These are phyloP conservation scores for Tranzscheliella williamsii DNA, from an alignment of 1,284 basidiomycete species.

Conservation along the genomic window DNA sequence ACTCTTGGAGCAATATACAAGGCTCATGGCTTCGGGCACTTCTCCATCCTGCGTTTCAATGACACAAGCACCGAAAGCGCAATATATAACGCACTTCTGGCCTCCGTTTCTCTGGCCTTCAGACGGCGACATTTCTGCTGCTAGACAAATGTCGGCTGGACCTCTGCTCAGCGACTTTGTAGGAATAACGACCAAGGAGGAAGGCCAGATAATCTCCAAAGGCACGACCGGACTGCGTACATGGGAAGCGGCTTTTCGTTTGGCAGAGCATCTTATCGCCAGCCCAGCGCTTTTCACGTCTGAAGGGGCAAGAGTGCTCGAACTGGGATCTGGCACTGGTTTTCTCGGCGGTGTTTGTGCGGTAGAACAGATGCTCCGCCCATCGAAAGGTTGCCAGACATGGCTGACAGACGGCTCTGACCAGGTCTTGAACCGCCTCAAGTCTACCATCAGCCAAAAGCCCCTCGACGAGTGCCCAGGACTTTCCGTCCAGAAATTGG, in stretches of 20 bases:
- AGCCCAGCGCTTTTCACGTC: slow-evolving; percentile 10
- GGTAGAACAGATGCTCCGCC: not conserved
- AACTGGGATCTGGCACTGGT: slow-evolving; percentile 43
- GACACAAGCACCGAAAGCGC: slow-evolving; percentile 10
- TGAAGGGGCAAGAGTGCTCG: slow-evolving; percentile 23
- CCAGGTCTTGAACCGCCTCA: slow-evolving; percentile 21
- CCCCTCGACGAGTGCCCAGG: slow-evolving; percentile 1
- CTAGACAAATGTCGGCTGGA: too few species aligned
- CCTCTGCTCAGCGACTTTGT: too few species aligned
- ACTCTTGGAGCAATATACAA: slow-evolving; percentile 30
- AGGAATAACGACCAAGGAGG: slow-evolving; percentile 25
- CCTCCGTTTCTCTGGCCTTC: too few species aligned
- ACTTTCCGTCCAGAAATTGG: slow-evolving; percentile 16
- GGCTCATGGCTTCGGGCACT: slow-evolving; percentile 12
- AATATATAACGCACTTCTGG: slow-evolving; percentile 30
- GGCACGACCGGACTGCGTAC: slow-evolving; percentile 40
- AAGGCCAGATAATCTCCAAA: slow-evolving; percentile 30
- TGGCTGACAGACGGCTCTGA: slow-evolving; percentile 37
- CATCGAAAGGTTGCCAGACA: not conserved
- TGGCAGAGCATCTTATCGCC: slow-evolving; percentile 26
- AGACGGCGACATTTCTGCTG: too few species aligned
- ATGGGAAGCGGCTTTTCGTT: slow-evolving; percentile 38
- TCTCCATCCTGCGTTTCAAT: not conserved
- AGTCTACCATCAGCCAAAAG: slow-evolving; percentile 20
- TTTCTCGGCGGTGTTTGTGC: slow-evolving; percentile 35